These are phyloP conservation scores for Camptophora hylomeconis DNA, from an alignment of 2,329 filamentous ascomycete genomes.

Conservation along the genomic window DNA sequence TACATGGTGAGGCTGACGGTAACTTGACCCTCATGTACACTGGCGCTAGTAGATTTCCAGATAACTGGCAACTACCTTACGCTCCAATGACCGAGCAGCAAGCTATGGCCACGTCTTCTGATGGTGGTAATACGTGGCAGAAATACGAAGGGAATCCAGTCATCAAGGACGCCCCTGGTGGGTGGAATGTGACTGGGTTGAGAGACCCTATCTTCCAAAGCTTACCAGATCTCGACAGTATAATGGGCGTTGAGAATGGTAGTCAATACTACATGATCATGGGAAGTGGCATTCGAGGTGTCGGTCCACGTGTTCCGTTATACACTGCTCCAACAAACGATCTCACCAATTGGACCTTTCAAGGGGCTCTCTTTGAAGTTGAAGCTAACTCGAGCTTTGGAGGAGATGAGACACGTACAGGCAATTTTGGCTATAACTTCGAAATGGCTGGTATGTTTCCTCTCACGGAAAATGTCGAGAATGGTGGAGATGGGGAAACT, in stretches of 20 bases:
- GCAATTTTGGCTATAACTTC: conserved; percentile 32
- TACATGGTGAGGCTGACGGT: conserved; percentile 21
- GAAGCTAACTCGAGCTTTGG: conserved; percentile 8
- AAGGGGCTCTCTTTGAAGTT: conserved; percentile 12
- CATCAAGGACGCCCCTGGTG: conserved; percentile 22
- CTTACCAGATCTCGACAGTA: conserved; percentile 3
- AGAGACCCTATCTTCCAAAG: conserved; percentile 25
- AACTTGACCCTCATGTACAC: conserved; percentile 36
- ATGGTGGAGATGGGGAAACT: too few species aligned
- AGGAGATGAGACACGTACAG: conserved; percentile 14
- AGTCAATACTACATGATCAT: conserved; percentile 6
- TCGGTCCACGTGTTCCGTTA: conserved; percentile 29
- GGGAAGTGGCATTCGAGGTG: conserved; percentile 4
- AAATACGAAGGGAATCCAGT: conserved; percentile 34
- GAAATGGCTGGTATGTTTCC: conserved; percentile 33
- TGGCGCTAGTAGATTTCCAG: conserved; percentile 32
- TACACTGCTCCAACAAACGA: conserved; percentile 18
- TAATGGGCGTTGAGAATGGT: conserved; percentile 1
- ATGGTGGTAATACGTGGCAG: conserved; percentile 35
- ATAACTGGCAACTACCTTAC: conserved; percentile 33
- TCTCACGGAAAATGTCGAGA: too few species aligned
- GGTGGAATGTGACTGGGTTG: conserved; percentile 30
- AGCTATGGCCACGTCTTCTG: conserved; percentile 30
- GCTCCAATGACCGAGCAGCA: conserved; percentile 33
- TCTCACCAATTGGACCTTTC: conserved; percentile 14